phyloP scores from a whole-genome alignment of 1,284 basidiomycete genomes.

The Puccinia triticina region DNA sequence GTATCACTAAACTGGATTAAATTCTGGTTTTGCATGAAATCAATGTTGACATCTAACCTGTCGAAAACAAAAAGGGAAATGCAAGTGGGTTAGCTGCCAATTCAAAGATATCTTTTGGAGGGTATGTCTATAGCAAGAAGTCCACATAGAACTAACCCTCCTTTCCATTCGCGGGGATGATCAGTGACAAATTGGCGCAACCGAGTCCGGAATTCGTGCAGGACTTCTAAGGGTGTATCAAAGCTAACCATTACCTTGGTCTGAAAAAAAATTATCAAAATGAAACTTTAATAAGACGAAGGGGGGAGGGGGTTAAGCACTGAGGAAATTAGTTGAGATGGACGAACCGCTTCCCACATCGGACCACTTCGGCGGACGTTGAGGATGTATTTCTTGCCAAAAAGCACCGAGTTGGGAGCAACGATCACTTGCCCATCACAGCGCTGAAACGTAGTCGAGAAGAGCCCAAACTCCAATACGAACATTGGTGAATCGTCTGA shows the following conservation, averaged over 20 bases:
- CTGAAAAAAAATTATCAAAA: slow-evolving; percentile 28
- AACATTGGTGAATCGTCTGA: slow-evolving; percentile 72
- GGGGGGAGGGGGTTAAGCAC: neutral
- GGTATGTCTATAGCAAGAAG: neutral
- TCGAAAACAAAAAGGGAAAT: neutral
- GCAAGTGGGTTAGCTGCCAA: neutral
- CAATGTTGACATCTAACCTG: slow-evolving; percentile 59
- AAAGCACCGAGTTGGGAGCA: slow-evolving; percentile 76
- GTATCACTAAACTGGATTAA: slow-evolving; percentile 52
- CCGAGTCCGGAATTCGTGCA: slow-evolving; percentile 70
- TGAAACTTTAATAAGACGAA: neutral
- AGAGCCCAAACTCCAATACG: slow-evolving; percentile 77
- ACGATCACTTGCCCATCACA: slow-evolving; percentile 77
- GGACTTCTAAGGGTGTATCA: slow-evolving; percentile 60
- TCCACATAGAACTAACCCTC: slow-evolving; percentile 43
- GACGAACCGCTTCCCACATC: slow-evolving; percentile 80
- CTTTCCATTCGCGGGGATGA: slow-evolving; percentile 75
- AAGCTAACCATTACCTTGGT: slow-evolving; percentile 56
- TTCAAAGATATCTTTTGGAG: neutral
- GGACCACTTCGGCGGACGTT: slow-evolving; percentile 56
- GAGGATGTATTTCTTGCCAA: slow-evolving; percentile 75
- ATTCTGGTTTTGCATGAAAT: slow-evolving; percentile 58
- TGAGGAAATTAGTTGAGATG: neutral
- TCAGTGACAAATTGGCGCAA: slow-evolving; percentile 69
- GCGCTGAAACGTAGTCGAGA: slow-evolving; percentile 76